Evolutionary conservation across 2,329 filamentous ascomycete genomes (phyloP), one percentile per base, ranked within the genome.

Genomic region (Metarhizium humberi): DNA sequence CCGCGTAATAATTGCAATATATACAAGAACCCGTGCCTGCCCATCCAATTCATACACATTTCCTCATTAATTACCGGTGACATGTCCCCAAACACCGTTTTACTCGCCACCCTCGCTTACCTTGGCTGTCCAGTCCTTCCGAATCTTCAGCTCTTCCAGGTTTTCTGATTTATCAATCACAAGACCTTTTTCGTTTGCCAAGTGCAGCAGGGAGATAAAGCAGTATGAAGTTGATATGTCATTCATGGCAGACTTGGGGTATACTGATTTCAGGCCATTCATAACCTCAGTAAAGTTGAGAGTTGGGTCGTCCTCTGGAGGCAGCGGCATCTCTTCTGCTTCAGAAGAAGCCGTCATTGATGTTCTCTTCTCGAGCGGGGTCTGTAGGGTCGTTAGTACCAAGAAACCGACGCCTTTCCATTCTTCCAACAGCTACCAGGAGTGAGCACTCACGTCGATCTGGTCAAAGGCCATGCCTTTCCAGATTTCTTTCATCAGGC

Each of bases 221-320:
- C 94, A 95, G 72, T 75, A 87, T 59, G 82, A 95, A 0, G 94
- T 99, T 40, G 91, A 96, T 65, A 99, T 97, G 71, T 99, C 94
- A 58, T 87, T 85, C 84, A 99, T 89, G 57, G 85, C 83, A 62
- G 88, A 80, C 69, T 89, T 88, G 11, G 91, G 86, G 66, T 99
- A 99, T 7, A 96, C 90, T 4, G 78, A 73, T 67, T 95, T 88
- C 50, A 99, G 75, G 58, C 86, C 86, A 67, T 95, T 95, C 84
- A 99, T 95, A 57, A 99, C 85, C 20, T 87, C 78, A 0, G 92
- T 97, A 72, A 99, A 99, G 64, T 87, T 91, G 61, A 96, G 79
- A 3, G 72, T 73, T 10, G 71, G 78, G 69, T 81, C 78, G 40
- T 78, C 72, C 50, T 71, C 57, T 46, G 61, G 63, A 38, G 54